Evolutionary conservation across 1,284 basidiomycete species (phyloP), one percentile per base, ranked within the genome.

Genomic region (Ustilago bromivora): DNA sequence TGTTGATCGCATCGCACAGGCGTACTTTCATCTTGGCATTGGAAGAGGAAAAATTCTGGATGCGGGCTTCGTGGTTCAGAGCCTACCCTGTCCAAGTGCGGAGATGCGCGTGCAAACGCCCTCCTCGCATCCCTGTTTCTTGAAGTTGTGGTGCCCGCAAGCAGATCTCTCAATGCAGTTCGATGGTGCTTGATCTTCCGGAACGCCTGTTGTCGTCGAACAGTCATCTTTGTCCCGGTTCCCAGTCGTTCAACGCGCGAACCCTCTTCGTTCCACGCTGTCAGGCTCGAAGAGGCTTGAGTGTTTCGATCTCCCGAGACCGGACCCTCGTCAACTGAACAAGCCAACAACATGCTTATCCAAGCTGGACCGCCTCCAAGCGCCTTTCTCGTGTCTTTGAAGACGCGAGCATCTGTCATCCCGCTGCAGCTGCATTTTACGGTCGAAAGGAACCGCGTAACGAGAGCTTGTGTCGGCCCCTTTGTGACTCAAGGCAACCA

Each of bases 81-180:
- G 3, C n/a, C 9, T n/a, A 9, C 36, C 36, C 36, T 38, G 36
- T 13, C 43, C 11, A 8, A 46, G 17, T 46, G 43, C 43, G n/a
- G n/a, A 19, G 43, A 46, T 9, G n/a, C 43, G 5, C 43, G 43
- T 7, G 19, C 23, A 28, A 28, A 3, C 23, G 23, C 23, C 23
- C 23, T 28, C 23, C 23, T 28, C 23, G 23, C 23, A 28, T 28
- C 23, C 23, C 23, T 28, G 23, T 28, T 28, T 28, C 43, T 46
- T 19, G n/a, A 46, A 7, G 43, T 19, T 38, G 52, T 54, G 52
- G 34, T 54, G 52, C 52, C 52, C 52, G 52, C 52, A 54, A 54
- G 36, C 13, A 54, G 36, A n/a, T 15, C 28, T 52, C 32, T 19
- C 23, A 1, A 34, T 36, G 5, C 34, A 35, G 52, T 54, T 36